phyloP scores from a whole-genome alignment of 2,329 filamentous ascomycete genomes.

The Endothia cerciana region DNA sequence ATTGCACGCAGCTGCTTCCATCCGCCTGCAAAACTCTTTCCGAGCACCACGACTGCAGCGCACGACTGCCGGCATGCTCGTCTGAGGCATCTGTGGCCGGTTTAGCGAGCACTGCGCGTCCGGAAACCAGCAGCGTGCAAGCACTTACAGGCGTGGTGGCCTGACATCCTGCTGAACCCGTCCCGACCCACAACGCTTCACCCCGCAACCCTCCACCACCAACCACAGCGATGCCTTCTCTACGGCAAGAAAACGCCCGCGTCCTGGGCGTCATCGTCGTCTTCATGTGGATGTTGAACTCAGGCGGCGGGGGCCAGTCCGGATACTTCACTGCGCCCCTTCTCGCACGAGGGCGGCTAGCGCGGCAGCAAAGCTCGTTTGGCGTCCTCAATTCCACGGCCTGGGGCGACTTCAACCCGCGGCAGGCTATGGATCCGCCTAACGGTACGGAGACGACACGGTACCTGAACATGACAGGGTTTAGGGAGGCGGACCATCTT shows the following conservation, averaged over 20 bases:
- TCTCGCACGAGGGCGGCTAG: constrained; percentile 50
- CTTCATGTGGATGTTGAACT: constrained; percentile 49
- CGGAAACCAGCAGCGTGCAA: not conserved
- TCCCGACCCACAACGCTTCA: constrained; percentile 18
- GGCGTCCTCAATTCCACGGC: constrained; percentile 57
- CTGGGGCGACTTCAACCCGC: constrained; percentile 65
- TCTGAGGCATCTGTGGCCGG: not conserved
- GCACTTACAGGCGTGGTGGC: constrained; percentile 17
- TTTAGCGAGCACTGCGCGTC: not conserved
- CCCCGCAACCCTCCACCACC: constrained; percentile 33
- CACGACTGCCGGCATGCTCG: not conserved
- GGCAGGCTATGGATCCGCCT: constrained; percentile 35
- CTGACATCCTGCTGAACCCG: constrained; percentile 22
- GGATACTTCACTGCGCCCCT: constrained; percentile 49
- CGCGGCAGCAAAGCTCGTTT: constrained; percentile 56
- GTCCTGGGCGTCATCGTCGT: constrained; percentile 49
- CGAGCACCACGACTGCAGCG: not conserved
- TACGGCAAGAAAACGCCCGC: constrained; percentile 48
- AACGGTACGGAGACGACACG: constrained; percentile 39
- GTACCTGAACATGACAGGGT: constrained; percentile 76
- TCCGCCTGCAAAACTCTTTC: not conserved
- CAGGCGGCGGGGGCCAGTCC: constrained; percentile 45
- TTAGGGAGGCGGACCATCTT: constrained; percentile 73
- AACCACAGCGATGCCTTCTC: constrained; percentile 43
- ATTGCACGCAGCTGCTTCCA: not conserved